A percentile compares a stretch with the other conserved stretches of the same genome.
These are phyloP conservation scores for Lodderomyces margitis DNA, from an alignment of 1,139 yeast genomes.

Conservation along the genomic window DNA sequence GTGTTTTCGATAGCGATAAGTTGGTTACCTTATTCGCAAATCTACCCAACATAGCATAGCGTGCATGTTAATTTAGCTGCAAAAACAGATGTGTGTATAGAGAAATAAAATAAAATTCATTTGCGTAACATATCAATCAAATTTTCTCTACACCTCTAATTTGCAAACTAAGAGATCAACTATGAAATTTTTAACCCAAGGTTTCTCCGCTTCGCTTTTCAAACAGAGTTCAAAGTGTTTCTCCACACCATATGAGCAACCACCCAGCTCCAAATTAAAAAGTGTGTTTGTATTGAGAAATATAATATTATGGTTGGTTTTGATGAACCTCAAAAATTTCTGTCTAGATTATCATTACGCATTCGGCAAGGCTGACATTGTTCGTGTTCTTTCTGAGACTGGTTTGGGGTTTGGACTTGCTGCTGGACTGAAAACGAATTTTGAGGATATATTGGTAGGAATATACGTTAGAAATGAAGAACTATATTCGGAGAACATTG, in stretches of 20 bases:
- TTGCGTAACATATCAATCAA: background rate
- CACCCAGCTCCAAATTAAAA: constrained; percentile 2
- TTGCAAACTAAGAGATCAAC: background rate
- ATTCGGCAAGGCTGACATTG: constrained; percentile 17
- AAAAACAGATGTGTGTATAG: background rate
- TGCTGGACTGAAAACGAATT: background rate
- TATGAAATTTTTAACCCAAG: constrained; percentile 6
- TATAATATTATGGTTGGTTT: constrained; percentile 11
- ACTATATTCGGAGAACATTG: constrained; percentile 17
- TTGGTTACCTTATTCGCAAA: constrained; percentile 42
- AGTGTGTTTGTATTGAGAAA: constrained; percentile 8
- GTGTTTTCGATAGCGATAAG: constrained; percentile 39
- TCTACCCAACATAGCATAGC: constrained; percentile 28
- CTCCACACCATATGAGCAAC: constrained; percentile 5
- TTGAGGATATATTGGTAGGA: constrained; percentile 18
- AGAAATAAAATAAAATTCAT: background rate
- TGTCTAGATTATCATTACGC: constrained; percentile 7
- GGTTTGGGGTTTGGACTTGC: background rate
- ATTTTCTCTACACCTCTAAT: constrained; percentile 1
- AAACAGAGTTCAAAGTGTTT: constrained; percentile 10
- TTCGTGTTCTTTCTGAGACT: constrained; percentile 13
- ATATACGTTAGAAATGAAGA: constrained; percentile 24
- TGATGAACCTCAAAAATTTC: constrained; percentile 11
- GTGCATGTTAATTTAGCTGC: background rate
- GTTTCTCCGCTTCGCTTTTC: constrained; percentile 10